Evolutionary conservation across 2,329 filamentous ascomycete genomes (phyloP).

Genomic region (Alternaria infectoria): DNA sequence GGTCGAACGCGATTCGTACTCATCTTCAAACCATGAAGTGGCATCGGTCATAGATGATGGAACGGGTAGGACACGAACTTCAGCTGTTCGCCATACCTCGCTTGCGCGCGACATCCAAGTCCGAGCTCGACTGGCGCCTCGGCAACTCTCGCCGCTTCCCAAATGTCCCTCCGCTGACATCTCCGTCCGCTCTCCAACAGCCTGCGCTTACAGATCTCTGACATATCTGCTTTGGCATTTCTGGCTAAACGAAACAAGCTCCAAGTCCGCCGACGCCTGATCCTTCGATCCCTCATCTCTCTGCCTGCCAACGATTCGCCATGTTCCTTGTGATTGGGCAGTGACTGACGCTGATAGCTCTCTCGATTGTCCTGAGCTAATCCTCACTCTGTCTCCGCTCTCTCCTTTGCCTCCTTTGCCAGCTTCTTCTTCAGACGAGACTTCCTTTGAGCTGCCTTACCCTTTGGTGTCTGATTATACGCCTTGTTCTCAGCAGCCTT

Average conservation of each 20-base stretch:
- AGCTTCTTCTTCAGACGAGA: too few species aligned
- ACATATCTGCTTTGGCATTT: background rate
- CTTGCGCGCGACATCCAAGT: background rate
- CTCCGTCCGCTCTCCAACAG: background rate
- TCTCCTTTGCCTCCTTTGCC: too few species aligned
- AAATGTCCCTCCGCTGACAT: background rate
- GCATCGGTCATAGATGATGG: background rate
- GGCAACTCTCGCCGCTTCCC: background rate
- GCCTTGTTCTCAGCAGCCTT: too few species aligned
- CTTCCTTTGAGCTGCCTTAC: too few species aligned
- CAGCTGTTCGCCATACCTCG: background rate
- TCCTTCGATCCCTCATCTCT: slow-evolving; percentile 21
- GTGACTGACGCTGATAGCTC: too few species aligned
- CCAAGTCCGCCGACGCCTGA: background rate
- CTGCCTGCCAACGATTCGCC: slow-evolving; percentile 18
- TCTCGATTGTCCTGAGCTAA: too few species aligned
- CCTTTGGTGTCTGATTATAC: too few species aligned
- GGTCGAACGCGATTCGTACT: background rate
- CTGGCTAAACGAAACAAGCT: slow-evolving; percentile 2
- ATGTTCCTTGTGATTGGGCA: slow-evolving; percentile 15
- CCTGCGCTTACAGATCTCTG: slow-evolving; percentile 3
- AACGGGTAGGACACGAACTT: background rate
- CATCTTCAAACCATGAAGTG: background rate
- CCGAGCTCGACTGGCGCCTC: background rate
- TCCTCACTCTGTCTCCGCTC: too few species aligned